Base-by-base conservation (phyloP, 805 yeast species). In the Wickerhamiella vanderwaltii region DNA sequence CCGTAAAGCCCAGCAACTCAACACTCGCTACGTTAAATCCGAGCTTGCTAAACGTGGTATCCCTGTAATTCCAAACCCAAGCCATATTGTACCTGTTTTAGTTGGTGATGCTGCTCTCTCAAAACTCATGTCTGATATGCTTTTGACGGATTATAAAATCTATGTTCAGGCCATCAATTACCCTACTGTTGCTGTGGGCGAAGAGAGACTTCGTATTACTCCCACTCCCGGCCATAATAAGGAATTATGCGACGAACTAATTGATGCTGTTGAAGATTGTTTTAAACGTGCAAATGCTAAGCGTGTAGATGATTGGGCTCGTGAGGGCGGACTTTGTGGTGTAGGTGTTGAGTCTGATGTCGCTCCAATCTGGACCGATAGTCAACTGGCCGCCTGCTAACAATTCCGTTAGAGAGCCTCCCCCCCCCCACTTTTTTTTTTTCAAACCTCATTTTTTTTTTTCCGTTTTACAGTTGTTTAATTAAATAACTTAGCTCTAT, bases 101-200 rank as follows among this genome's bases (percentile, higher is more conserved):
- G 81, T 91, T 54, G 98, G 98, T 50, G 87, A 86, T 57, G 95
- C 99, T 7, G 80, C 77, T 39, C 77, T 79, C 50, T 96, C 97
- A 43, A 88, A 88, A 61, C 67, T 67, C 46, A 97, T 97, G 7
- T 82, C 94, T 17, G 98, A 91, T 61, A 60, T 81, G 61, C 73
- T 91, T 57, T 75, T 91, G 69, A 72, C 79, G 49, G 76, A 81
- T 54, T 81, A 86, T 65, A 71, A 73, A 50, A 87, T 91, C 59
- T 91, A 91, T 57, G 98, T 93, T 35, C 99, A 91, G 67, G 95
- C 97, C 35, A 91, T 91, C 61, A 91, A 91, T 67, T 91, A 80
- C 76, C 99, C 99, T 47, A 91, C 98, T 18, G 98, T 91, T 46
- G 79, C 95, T 15, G 77, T 81, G 51, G 98, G 98, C 46, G 79